Percentiles rank a stretch among this genome's conserved stretches.
Conservation (phyloP, 1,139 yeast genomes). For the Insectozyma bohioensis region DNA sequence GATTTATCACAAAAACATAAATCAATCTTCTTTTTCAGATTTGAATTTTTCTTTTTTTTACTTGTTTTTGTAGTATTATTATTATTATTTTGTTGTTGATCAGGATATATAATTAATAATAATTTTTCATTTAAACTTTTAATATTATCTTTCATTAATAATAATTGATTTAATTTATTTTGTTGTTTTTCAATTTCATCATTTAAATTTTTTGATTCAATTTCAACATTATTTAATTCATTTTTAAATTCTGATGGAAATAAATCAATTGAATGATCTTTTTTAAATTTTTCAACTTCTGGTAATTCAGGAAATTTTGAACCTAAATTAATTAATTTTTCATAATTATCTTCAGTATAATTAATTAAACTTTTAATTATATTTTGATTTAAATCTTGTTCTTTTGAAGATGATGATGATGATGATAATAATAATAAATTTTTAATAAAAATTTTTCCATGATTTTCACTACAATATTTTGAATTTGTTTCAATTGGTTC, state of each 20-base stretch:
- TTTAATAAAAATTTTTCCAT: slow-evolving; percentile 61
- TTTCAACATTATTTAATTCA: slow-evolving; percentile 20
- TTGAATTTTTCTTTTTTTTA: slow-evolving; percentile 23
- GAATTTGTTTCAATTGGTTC: slow-evolving; percentile 54
- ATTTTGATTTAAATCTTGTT: slow-evolving; percentile 16
- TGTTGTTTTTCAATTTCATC: slow-evolving; percentile 20
- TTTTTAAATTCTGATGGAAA: slow-evolving; percentile 32
- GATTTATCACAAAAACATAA: slow-evolving; percentile 32
- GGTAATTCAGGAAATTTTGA: slow-evolving; percentile 40
- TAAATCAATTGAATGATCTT: slow-evolving; percentile 26
- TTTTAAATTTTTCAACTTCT: slow-evolving; percentile 29
- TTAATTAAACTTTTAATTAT: slow-evolving; percentile 21
- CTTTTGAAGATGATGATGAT: no score
- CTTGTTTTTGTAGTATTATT: slow-evolving; percentile 14
- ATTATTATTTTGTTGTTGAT: slow-evolving; percentile 8
- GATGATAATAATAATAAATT: slow-evolving; percentile 19
- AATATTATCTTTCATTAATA: slow-evolving; percentile 34
- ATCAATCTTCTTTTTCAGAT: slow-evolving; percentile 29
- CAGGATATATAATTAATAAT: slow-evolving; percentile 16
- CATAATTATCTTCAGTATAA: slow-evolving; percentile 13
- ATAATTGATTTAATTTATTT: slow-evolving; percentile 23
- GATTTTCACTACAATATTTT: slow-evolving; percentile 75
- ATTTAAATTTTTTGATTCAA: slow-evolving; percentile 22
- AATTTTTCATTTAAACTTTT: slow-evolving; percentile 38
- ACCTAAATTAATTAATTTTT: slow-evolving; percentile 24